Percentiles rank a stretch among this genome's conserved stretches.
phyloP scores from a whole-genome alignment of 192 early-diverging fungal species.

The Gigaspora rosea region DNA sequence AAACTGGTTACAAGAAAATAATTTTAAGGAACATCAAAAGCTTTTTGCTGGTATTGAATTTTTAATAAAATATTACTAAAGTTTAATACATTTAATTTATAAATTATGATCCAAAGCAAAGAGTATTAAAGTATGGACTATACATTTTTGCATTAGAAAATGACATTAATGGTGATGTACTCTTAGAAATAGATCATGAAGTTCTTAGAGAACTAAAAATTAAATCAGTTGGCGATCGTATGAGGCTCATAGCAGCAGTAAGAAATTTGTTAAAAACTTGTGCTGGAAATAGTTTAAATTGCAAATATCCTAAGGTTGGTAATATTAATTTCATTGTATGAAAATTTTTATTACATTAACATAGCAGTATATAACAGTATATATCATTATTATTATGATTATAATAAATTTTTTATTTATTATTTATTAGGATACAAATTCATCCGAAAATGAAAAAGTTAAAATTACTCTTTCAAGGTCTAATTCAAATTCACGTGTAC shows the following conservation, averaged over 20 bases:
- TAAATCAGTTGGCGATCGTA: conserved; percentile 78
- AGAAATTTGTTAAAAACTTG: conserved; percentile 69
- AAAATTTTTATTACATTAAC: too few species aligned
- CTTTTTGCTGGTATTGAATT: conserved; percentile 38
- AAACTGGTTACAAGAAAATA: conserved; percentile 56
- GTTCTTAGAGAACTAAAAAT: conserved; percentile 83
- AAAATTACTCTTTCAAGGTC: conserved; percentile 6
- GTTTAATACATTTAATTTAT: neutral
- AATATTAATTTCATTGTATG: too few species aligned
- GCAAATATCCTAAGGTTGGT: neutral
- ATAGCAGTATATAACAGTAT: too few species aligned
- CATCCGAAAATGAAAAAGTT: conserved; percentile 2
- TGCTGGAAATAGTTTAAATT: conserved; percentile 23
- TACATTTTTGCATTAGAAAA: conserved; percentile 53
- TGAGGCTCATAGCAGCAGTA: conserved; percentile 78
- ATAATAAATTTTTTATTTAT: neutral
- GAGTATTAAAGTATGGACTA: neutral
- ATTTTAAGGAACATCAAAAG: conserved; percentile 51
- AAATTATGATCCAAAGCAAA: neutral
- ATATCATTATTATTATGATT: neutral
- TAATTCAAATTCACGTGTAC: neutral
- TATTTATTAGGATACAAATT: neutral
- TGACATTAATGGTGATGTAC: conserved; percentile 76
- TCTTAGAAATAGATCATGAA: conserved; percentile 83
- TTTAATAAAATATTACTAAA: neutral